Percentiles rank a stretch among this genome's conserved stretches.
Conservation (phyloP, 345 rosid species). For the Toxicodendron radicans region DNA sequence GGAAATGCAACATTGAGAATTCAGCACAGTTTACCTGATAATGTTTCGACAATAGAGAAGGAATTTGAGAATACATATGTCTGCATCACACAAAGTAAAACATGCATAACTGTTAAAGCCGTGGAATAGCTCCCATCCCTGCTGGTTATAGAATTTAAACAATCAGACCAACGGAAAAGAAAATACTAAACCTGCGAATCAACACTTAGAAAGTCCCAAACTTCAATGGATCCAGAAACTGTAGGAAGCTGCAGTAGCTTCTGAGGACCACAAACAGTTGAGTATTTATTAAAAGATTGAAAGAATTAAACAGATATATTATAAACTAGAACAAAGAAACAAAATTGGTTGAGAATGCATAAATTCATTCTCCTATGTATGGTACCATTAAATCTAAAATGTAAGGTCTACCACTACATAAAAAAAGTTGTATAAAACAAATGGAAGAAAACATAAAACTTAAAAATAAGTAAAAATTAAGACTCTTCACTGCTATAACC, state of each 20-base stretch:
- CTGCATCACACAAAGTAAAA: slow-evolving; percentile 51
- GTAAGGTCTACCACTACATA: neutral
- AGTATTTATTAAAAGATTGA: neutral
- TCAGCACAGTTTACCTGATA: slow-evolving; percentile 60
- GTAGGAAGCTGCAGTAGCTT: slow-evolving; percentile 84
- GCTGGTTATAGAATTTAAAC: slow-evolving; percentile 3
- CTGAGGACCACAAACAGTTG: slow-evolving; percentile 45
- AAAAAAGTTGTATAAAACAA: neutral
- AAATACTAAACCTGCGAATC: slow-evolving; percentile 86
- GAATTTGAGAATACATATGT: slow-evolving; percentile 90
- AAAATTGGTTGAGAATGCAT: neutral
- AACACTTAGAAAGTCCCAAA: slow-evolving; percentile 96
- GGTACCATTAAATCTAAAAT: slow-evolving; percentile 4
- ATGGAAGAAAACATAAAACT: slow-evolving; percentile 2
- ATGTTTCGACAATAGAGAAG: slow-evolving; percentile 87
- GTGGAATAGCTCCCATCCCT: neutral
- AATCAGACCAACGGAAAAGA: slow-evolving; percentile 13
- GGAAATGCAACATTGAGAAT: slow-evolving; percentile 18
- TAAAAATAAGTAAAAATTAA: neutral
- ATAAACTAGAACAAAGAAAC: slow-evolving; percentile 7
- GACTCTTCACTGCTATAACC: neutral
- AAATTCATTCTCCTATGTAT: neutral
- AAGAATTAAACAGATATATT: slow-evolving; percentile 9
- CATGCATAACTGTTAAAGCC: slow-evolving; percentile 12
- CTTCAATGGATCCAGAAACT: slow-evolving; percentile 95